Evolutionary conservation across 169 alveolate species (phyloP), one percentile per base, ranked within the genome.

Genomic region (Eimeria tenella): DNA sequence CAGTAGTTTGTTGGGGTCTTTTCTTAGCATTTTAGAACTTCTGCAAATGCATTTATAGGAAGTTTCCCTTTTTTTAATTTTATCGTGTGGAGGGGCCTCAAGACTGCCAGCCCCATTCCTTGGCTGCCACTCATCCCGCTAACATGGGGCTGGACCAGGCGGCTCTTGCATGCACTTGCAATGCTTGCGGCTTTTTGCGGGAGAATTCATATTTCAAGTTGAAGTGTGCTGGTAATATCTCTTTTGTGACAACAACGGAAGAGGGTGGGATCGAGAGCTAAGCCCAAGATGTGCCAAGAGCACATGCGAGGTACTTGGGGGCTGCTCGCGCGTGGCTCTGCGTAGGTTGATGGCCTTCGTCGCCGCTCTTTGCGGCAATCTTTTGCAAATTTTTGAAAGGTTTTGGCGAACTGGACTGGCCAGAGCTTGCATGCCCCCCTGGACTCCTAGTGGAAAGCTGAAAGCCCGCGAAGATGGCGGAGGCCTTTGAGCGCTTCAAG

Each of bases 401-500:
- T 49, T 31, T 58, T 52, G 3, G 7, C 15, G 21, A 31, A 31
- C 60, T 31, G 60, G 25, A 15, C 79, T 23, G 79, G 70, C 63
- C 42, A 83, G 91, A 52, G 91, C 79, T 62, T 49, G 79, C 62
- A 17, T 42, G 21, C 65, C 53, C 65, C 91, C 55, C 11, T 77
- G 25, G 21, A 60, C 42, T 58, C 91, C 21, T 17, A 49, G 42
- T 13, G 49, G 9, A 9, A 10, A 83, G 31, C 23, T 49, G 21
- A 11, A 10, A 8, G 49, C 68, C 21, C 23, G 81, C 74, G 75
- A 95, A 93, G 58, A 98, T 98, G 99, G 98, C 98, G 94, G 99
- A 98, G 96, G 99, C 98, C 93, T 97, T 96, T 96, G 99, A 97
- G 91, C 98, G 98, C 94, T 97, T 97, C 94, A 98, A 97, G 96